Percentiles rank a stretch among this genome's conserved stretches.
Evolutionary conservation across 139 green algal genomes (phyloP).

Genomic region (Mesotaenium endlicherianum): DNA sequence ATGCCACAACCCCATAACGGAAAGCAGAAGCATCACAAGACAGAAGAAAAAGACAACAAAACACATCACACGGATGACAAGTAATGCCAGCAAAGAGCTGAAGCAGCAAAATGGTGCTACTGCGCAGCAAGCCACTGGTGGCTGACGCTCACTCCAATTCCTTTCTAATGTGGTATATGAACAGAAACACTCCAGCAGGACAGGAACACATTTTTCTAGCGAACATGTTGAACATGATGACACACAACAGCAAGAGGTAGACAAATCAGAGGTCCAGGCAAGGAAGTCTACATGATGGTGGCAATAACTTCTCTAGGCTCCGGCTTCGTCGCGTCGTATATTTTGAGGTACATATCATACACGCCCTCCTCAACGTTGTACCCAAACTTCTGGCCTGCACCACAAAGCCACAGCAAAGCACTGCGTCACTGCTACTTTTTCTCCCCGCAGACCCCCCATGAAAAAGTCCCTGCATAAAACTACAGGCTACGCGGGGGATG

Average conservation of each 20-base stretch:
- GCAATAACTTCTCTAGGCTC: slow-evolving; percentile 2
- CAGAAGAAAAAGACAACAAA: not conserved
- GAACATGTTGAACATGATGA: not conserved
- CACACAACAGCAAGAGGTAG: not conserved
- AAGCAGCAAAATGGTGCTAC: not conserved
- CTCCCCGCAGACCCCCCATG: too few relatives aligned
- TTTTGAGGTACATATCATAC: not conserved
- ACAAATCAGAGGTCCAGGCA: too few relatives aligned
- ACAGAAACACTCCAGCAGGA: not conserved
- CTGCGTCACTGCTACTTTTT: too few relatives aligned
- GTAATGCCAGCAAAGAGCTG: not conserved
- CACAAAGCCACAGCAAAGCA: not conserved
- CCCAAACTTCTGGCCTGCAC: not conserved
- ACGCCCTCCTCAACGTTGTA: not conserved
- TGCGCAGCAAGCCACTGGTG: not conserved
- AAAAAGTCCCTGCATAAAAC: too few relatives aligned
- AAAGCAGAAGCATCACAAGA: not conserved
- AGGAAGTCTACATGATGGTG: not conserved
- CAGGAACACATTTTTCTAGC: not conserved
- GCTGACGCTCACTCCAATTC: not conserved
- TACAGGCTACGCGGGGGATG: too few relatives aligned
- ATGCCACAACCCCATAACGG: not conserved
- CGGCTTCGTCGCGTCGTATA: slow-evolving; percentile 5
- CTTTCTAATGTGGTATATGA: not conserved
- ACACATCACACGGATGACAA: not conserved